Base-by-base conservation (phyloP, 768 basidiomycete genomes). In the Amanita jacksonii region DNA sequence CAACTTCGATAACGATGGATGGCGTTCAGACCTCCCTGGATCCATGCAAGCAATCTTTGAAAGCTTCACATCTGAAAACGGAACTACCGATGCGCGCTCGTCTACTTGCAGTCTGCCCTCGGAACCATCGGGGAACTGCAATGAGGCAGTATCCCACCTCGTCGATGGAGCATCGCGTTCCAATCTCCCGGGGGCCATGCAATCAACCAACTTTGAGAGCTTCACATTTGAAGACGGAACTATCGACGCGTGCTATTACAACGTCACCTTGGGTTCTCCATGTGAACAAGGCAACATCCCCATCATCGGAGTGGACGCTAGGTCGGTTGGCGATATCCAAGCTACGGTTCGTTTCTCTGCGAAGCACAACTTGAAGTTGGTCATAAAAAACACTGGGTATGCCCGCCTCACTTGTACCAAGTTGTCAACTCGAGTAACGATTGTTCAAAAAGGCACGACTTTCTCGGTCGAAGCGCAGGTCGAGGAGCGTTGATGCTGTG, bases 161-260 rank as follows among this genome's bases (percentile, higher is more conserved):
- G n/a, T n/a, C n/a, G n/a, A n/a, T n/a, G n/a, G n/a, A n/a, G n/a
- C n/a, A n/a, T n/a, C n/a, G 28, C 28, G 28, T 13, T 30, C 28
- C 7, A 13, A 30, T 13, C 28, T 30, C 28, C 28, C 28, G 7
- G 28, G 28, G 8, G 7, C 28, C 8, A 30, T 13, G 28, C 28
- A 30, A 30, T 7, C 13, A 8, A 32, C 50, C 9, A 60, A 59
- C 39, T 59, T 55, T 33, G 60, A 62, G 28, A 30, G 28, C 28
- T 66, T 51, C 45, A 49, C 56, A 2, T 67, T 60, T 15, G 48
- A 31, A 15, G 73, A 72, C 51, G 72, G 66, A 22, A 73, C 69
- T 36, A 68, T 73, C 37, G 66, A 66, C 47, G 66, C 62, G 1
- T 80, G 76, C 64, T 75, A 72, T 28, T 45, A 75, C 32, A 66